A percentile compares a stretch with the other conserved stretches of the same genome.
Evolutionary conservation across 2,329 filamentous ascomycete genomes (phyloP).

Genomic region (Trichoderma harzianum): DNA sequence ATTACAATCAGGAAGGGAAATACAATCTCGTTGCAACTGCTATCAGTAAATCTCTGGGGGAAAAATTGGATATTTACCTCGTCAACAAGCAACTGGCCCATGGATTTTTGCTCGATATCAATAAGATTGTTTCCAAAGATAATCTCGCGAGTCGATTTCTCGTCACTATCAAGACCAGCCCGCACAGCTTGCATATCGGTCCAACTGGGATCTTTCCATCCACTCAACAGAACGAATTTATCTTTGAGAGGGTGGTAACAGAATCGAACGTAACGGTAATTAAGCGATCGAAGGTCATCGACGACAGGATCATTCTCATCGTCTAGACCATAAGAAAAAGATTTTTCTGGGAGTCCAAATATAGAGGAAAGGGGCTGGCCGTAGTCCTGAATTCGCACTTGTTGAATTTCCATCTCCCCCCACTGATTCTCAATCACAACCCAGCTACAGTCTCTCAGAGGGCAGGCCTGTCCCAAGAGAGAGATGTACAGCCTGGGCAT

Average conservation of each 20-base stretch:
- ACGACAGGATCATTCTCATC: slow-evolving; percentile 72
- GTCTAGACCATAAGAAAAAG: slow-evolving; percentile 50
- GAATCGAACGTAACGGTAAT: slow-evolving; percentile 93
- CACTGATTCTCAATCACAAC: slow-evolving; percentile 97
- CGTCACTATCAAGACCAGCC: slow-evolving; percentile 79
- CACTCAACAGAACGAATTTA: slow-evolving; percentile 79
- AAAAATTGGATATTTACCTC: slow-evolving; percentile 53
- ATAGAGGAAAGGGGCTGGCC: slow-evolving; percentile 57
- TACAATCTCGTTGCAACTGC: background rate
- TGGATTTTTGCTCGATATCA: slow-evolving; percentile 86
- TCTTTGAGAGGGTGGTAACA: slow-evolving; percentile 87
- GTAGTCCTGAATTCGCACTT: slow-evolving; percentile 55
- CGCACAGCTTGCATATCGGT: slow-evolving; percentile 71
- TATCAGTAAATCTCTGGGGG: slow-evolving; percentile 4
- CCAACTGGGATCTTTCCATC: slow-evolving; percentile 95
- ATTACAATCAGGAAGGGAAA: no score
- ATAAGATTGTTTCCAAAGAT: slow-evolving; percentile 91
- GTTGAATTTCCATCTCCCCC: slow-evolving; percentile 81
- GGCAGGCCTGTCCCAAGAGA: slow-evolving; percentile 65
- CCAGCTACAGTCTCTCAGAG: slow-evolving; percentile 78
- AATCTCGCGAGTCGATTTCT: slow-evolving; percentile 75
- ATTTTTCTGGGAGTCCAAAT: slow-evolving; percentile 66
- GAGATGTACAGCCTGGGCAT: slow-evolving; percentile 81
- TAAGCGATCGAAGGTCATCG: slow-evolving; percentile 69
- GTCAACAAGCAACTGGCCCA: slow-evolving; percentile 78